Evolutionary conservation across 2,329 filamentous ascomycete genomes (phyloP).

Genomic region (Botrytis cinerea): DNA sequence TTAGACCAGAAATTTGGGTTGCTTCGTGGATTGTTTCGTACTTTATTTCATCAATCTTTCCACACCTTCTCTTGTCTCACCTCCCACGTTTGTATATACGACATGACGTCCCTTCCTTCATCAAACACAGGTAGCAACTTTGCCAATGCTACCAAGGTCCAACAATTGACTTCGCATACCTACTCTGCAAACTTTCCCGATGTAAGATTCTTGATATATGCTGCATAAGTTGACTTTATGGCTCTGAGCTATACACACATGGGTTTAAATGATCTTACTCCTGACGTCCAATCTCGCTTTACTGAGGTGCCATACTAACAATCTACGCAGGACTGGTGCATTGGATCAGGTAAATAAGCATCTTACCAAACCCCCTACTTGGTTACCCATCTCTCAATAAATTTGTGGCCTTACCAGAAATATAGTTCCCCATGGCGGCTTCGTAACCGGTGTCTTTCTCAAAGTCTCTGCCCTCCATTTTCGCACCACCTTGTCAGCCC

Average conservation of each 20-base stretch:
- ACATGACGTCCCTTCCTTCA: constrained; percentile 15
- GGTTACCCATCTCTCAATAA: constrained; percentile 17
- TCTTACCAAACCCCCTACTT: neutral
- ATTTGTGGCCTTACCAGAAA: constrained; percentile 12
- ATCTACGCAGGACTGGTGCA: constrained; percentile 55
- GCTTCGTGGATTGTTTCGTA: neutral
- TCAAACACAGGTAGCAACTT: constrained; percentile 15
- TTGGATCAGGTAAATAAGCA: constrained; percentile 57
- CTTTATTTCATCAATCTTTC: neutral
- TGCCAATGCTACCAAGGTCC: constrained; percentile 50
- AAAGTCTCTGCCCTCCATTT: constrained; percentile 62
- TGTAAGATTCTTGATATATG: constrained; percentile 1
- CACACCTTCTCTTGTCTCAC: neutral
- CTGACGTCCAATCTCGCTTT: neutral
- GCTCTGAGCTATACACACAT: neutral
- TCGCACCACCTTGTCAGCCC: constrained; percentile 55
- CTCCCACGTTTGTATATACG: neutral
- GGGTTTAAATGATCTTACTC: neutral
- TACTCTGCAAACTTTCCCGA: constrained; percentile 58
- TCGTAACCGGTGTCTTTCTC: constrained; percentile 64
- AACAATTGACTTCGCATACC: constrained; percentile 54
- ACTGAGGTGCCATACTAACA: neutral
- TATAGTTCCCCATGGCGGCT: constrained; percentile 70
- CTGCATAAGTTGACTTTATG: neutral
- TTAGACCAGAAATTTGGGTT: neutral